Base-by-base conservation (phyloP, 2,329 filamentous ascomycete species). In the Huntiella bhutanensis region DNA sequence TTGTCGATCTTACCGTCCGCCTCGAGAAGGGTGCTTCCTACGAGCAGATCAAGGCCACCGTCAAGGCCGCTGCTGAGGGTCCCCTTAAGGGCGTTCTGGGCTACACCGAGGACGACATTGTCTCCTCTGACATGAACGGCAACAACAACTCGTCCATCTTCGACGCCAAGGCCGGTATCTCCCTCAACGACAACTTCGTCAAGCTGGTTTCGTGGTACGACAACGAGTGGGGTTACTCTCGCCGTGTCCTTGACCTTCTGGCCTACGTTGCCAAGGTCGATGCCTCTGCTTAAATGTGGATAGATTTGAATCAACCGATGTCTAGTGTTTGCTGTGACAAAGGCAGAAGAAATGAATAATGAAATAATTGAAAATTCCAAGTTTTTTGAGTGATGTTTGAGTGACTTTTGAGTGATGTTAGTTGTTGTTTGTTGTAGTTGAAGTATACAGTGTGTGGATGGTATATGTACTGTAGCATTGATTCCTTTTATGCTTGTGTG, bases 191-290 rank as follows among this genome's bases (percentile, higher is more conserved):
- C 61, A 87, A 95, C 80, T 96, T 96, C 66, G 79, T 94, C 76
- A 98, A 98, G 82, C 77, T 98, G 53, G 82, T 95, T 64, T 80
- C 80, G 60, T 96, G 88, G 91, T 94, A 94, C 71, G 86, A 94
- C 76, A 96, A 96, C 76, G 88, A 96, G 78, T 95, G 87, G 86
- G 91, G 87, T 62, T 96, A 98, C 82, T 92, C 83, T 67, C 87
- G 87, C 72, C 91, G 82, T 77, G 82, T 87, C 60, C 70, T 87
- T 57, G 82, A 91, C 69, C 81, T 91, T 59, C 63, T 76, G 63
- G 70, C 73, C 67, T 81, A 86, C 73, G 74, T 87, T 59, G 71
- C 81, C 66, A 82, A 83, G 73, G 78, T 80, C 54, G 82, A 87
- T 59, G 72, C 61, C 59, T 60, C 63, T 62, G 43, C 43, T 40